phyloP scores from a whole-genome alignment of 2,329 filamentous ascomycete species.

The Onygenales sp. region DNA sequence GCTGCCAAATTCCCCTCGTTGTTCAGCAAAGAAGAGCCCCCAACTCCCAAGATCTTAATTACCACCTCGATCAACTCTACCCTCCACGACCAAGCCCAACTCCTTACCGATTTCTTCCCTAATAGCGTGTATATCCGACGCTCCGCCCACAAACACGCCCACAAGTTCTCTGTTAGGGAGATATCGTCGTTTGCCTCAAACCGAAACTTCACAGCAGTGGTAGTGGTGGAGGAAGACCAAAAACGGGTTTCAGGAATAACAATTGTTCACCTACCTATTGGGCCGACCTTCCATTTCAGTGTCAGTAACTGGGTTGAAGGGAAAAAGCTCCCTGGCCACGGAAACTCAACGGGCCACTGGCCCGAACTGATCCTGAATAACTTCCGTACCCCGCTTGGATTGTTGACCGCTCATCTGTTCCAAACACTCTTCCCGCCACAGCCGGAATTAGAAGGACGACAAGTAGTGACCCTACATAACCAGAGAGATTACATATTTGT shows the following conservation, averaged over 20 bases:
- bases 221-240: conserved; percentile 80
- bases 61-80: conserved; percentile 86
- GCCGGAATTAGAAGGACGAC: conserved; percentile 75
- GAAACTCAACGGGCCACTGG: conserved; percentile 79
- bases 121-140: conserved; percentile 73
- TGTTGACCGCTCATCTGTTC: conserved; percentile 80
- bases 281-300: conserved; percentile 87
- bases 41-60: conserved; percentile 73
- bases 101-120: conserved; percentile 75
- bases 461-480: conserved; percentile 88
- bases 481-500: conserved; percentile 96
- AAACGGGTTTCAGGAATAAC: conserved; percentile 78
- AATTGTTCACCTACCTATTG: conserved; percentile 70
- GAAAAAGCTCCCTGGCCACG: conserved; percentile 80
- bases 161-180: conserved; percentile 88
- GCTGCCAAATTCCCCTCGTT: conserved; percentile 52
- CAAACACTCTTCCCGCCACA: conserved; percentile 66
- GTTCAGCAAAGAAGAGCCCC: conserved; percentile 44
- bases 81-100: conserved; percentile 70
- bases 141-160: conserved; percentile 68
- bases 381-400: conserved; percentile 85
- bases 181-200: conserved; percentile 79
- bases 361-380: conserved; percentile 88
- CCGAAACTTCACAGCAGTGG: conserved; percentile 70
- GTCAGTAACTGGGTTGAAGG: conserved; percentile 87